These are phyloP conservation scores for Apodospora peruviana DNA, from an alignment of 495 filamentous ascomycete genomes.

Conservation along the genomic window DNA sequence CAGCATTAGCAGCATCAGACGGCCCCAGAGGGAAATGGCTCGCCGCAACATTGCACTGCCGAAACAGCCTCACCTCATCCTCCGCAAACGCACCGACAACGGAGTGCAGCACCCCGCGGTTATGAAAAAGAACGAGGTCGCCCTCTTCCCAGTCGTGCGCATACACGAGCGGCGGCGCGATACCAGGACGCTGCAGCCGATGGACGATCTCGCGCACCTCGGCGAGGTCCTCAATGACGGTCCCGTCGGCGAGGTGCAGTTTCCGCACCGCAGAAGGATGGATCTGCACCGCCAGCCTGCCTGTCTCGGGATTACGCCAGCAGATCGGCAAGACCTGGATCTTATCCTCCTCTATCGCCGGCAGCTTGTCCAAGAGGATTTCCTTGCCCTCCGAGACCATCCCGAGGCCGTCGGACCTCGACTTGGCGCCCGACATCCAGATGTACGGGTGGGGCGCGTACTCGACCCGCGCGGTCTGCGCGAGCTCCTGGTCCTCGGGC, in stretches of 20 bases:
- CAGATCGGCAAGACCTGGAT: slow-evolving; percentile 65
- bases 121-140: slow-evolving; percentile 69
- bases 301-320: slow-evolving; percentile 67
- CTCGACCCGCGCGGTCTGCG: slow-evolving; percentile 56
- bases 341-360: slow-evolving; percentile 55
- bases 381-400: slow-evolving; percentile 57
- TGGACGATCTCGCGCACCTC: slow-evolving; percentile 63
- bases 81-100: slow-evolving; percentile 68
- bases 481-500: slow-evolving; percentile 60
- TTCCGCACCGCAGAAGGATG: slow-evolving; percentile 62
- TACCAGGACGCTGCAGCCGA: slow-evolving; percentile 63
- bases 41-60: slow-evolving; percentile 71
- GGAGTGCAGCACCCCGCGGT: slow-evolving; percentile 64
- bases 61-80: slow-evolving; percentile 64
- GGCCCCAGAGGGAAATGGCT: slow-evolving; percentile 49
- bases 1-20: not conserved
- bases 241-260: slow-evolving; percentile 58
- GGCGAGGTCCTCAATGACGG: slow-evolving; percentile 57
- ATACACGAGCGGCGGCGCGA: slow-evolving; percentile 61
- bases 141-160: slow-evolving; percentile 71
- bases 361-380: slow-evolving; percentile 49
- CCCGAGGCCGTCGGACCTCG: slow-evolving; percentile 61
- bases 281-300: slow-evolving; percentile 61
- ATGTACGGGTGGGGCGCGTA: slow-evolving; percentile 74
- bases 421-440: slow-evolving; percentile 64